These are phyloP conservation scores for Diaporthe aspalathi DNA, from an alignment of 2,329 filamentous ascomycete species.

Conservation along the genomic window DNA sequence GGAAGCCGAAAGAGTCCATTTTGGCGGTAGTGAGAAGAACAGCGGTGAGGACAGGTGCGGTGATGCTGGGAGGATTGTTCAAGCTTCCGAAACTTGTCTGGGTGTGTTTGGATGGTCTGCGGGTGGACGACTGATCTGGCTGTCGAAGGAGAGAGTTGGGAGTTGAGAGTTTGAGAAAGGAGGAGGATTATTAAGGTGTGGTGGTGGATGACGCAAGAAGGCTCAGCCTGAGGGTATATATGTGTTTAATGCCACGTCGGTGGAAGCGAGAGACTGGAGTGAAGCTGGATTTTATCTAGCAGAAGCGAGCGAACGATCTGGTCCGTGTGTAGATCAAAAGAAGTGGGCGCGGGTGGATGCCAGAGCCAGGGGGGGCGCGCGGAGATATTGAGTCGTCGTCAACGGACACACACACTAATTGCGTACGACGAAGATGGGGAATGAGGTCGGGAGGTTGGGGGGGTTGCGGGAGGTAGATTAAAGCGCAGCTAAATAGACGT, in stretches of 20 bases:
- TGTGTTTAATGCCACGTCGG: constrained; percentile 25
- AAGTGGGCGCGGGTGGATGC: constrained; percentile 32
- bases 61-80: neutral
- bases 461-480: constrained; percentile 30
- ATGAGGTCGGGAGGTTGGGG: constrained; percentile 20
- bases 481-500: neutral
- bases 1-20: constrained; percentile 63
- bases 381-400: constrained; percentile 37
- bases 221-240: constrained; percentile 40
- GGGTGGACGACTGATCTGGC: neutral
- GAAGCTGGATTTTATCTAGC: constrained; percentile 33
- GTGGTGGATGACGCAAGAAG: constrained; percentile 31
- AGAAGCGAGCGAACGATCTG: constrained; percentile 39
- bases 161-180: too few species aligned
- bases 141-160: neutral
- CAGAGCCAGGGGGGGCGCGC: constrained; percentile 32
- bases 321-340: constrained; percentile 37
- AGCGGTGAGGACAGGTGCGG: constrained; percentile 32
- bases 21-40: constrained; percentile 42
- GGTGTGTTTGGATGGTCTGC: neutral
- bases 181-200: constrained; percentile 28
- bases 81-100: constrained; percentile 2
- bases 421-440: constrained; percentile 31
- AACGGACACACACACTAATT: constrained; percentile 33
- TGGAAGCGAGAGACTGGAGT: constrained; percentile 36